phyloP scores from a whole-genome alignment of 768 basidiomycete species.

The Mycena belliarum region DNA sequence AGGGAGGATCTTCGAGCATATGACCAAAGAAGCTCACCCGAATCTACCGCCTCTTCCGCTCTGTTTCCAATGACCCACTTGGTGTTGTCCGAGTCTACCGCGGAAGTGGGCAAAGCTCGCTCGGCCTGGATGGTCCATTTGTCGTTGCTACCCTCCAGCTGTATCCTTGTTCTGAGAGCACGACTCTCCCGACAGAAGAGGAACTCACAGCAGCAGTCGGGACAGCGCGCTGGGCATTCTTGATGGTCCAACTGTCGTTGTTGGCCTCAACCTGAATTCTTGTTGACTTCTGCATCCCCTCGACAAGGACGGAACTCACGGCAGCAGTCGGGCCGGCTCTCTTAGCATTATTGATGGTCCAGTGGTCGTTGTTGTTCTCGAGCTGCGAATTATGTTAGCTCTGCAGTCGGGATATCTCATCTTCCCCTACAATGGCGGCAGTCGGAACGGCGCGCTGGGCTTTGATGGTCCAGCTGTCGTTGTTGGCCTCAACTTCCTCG shows the following conservation, averaged over 20 bases:
- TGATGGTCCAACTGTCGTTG: constrained; percentile 10
- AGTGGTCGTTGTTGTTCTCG: not conserved
- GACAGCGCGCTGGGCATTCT: not conserved
- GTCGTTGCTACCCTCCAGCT: not conserved
- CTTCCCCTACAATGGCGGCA: not conserved
- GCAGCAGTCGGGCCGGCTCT: not conserved
- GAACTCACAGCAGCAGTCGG: not conserved
- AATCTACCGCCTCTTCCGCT: not conserved
- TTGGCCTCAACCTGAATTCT: not conserved
- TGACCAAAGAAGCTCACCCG: no score
- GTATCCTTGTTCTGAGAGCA: no score
- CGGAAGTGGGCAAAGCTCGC: not conserved
- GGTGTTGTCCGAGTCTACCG: not conserved
- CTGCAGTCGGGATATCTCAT: not conserved
- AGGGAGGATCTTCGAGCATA: no score
- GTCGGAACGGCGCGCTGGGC: not conserved
- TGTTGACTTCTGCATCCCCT: not conserved
- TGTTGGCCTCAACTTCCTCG: no score
- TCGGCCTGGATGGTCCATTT: not conserved
- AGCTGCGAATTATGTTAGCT: not conserved
- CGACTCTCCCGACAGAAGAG: no score
- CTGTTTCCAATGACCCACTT: not conserved
- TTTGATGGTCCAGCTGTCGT: no score
- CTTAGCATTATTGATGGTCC: not conserved
- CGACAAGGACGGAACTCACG: not conserved